Base-by-base conservation (phyloP, 1,139 yeast genomes). In the Pichia sp. region DNA sequence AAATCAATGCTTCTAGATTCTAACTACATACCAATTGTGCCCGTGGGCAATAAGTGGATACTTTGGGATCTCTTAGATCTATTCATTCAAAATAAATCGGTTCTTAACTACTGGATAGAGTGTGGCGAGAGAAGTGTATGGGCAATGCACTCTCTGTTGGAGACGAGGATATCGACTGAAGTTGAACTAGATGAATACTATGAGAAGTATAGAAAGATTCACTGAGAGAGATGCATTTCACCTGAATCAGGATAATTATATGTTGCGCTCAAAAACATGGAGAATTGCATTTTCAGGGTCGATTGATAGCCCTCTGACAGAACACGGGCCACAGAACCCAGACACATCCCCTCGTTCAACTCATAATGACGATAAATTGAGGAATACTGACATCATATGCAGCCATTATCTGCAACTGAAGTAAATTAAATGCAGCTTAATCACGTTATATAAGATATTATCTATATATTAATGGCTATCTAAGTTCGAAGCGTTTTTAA, bases 61-160 rank as follows among this genome's bases (percentile, higher is more conserved):
- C 24, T 38, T 5, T 35, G 41, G 32, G 47, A 44, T 34, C 27
- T 44, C 6, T n/a, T 35, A 9, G 33, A 38, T 44, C 76, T 82
- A 1, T 77, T 83, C 50, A 94, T 87, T 48, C 77, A 85, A 8
- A 84, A 85, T 45, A 66, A 74, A 48, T 64, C 77, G 40, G 87
- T 85, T 53, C 81, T 87, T 22, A 84, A 87, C 3, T 86, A 86
- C 52, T 88, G 97, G 94, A 76, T 87, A 3, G 63, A 72, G 36
- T 87, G 88, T 23, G 99, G 99, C 5, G 97, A 88, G 57, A 68
- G 83, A 46, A 82, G 94, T 33, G 87, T 88, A 0, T 91, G 98
- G 98, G 95, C 96, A 1, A 73, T 85, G 42, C 69, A 86, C 46
- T 86, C 96, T 0, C 64, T 88, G 30, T 65, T 93, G 29, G 80